Evolutionary conservation across 78 protist genomes (phyloP), one percentile per base, ranked within the genome.

Genomic region (Dictyostelium capitatum): DNA sequence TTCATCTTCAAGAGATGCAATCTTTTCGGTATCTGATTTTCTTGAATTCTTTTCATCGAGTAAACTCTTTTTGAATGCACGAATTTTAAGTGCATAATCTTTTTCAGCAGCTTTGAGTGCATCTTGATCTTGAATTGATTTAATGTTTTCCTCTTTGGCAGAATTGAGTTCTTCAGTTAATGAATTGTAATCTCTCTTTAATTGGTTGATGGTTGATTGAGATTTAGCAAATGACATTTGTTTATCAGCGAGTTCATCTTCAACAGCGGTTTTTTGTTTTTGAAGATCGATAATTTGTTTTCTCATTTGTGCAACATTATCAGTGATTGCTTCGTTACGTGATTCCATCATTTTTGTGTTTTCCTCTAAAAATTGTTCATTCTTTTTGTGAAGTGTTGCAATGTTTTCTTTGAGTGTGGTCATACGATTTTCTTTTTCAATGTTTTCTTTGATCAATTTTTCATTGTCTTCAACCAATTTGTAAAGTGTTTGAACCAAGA

Each of bases 341-440:
- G 93, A 64, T 72, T 87, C 93, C 85, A 87, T 47, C 83, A 87
- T 87, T 23, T 65, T 87, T 6, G 93, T 87, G 65, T 87, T 87
- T n/a, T 87, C 93, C 7, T 87, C 93, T 5, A 87, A 53, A 56
- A 87, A 87, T 50, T 30, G 41, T 64, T 87, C 93, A 77, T 87
- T 87, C 93, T 87, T 87, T 54, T 87, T 87, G 41, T 87, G 93
- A 11, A 87, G 84, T 1, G 78, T 20, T 7, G 93, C 83, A 30
- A 87, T 87, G 32, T 72, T 87, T n/a, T 87, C 93, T 48, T 87
- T 87, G 56, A 72, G 54, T 20, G 72, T 62, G 20, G 77, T n/a
- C 48, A 87, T 50, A 43, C 80, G 65, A n/a, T 17, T 30, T 23
- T 87, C 93, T 41, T 87, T 87, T 25, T 87, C 93, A 78, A 74